These are phyloP conservation scores for Saprolegnia parasitica DNA, from an alignment of 352 stramenopile genomes.

Conservation along the genomic window DNA sequence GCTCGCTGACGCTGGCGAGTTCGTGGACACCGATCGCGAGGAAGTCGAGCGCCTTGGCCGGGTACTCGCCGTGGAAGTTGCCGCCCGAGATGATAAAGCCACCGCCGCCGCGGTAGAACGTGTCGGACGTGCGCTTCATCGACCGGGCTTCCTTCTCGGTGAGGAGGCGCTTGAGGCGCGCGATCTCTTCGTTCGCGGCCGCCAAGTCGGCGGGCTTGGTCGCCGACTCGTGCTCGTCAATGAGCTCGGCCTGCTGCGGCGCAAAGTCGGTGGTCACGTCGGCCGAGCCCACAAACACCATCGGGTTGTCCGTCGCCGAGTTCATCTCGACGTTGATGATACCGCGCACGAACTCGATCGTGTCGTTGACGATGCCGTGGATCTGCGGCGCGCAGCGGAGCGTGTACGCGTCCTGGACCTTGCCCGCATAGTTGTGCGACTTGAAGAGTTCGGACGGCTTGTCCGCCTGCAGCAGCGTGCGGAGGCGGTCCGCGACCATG, in stretches of 20 bases:
- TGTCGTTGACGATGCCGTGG: constrained; percentile 85
- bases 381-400: constrained; percentile 85
- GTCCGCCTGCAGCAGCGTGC: constrained; percentile 71
- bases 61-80: constrained; percentile 90
- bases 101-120: constrained; percentile 68
- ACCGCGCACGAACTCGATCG: constrained; percentile 76
- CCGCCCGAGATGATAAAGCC: constrained; percentile 86
- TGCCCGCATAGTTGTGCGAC: constrained; percentile 84
- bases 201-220: constrained; percentile 54
- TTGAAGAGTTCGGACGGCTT: constrained; percentile 78
- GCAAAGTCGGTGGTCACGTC: constrained; percentile 62
- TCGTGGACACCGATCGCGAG: constrained; percentile 85
- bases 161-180: constrained; percentile 55
- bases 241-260: constrained; percentile 31
- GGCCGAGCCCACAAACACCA: constrained; percentile 74
- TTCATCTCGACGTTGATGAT: constrained; percentile 89
- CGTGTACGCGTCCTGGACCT: constrained; percentile 88
- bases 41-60: constrained; percentile 85
- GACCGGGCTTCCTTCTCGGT: constrained; percentile 47
- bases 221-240: constrained; percentile 31
- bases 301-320: constrained; percentile 87
- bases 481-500: constrained; percentile 71
- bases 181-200: constrained; percentile 75
- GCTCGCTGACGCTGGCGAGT: constrained; percentile 80
- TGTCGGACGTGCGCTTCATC: constrained; percentile 78